Percentiles rank a stretch among this genome's conserved stretches.
These are phyloP conservation scores for Podospora pseudopauciseta DNA, from an alignment of 495 filamentous ascomycete genomes.

Conservation along the genomic window DNA sequence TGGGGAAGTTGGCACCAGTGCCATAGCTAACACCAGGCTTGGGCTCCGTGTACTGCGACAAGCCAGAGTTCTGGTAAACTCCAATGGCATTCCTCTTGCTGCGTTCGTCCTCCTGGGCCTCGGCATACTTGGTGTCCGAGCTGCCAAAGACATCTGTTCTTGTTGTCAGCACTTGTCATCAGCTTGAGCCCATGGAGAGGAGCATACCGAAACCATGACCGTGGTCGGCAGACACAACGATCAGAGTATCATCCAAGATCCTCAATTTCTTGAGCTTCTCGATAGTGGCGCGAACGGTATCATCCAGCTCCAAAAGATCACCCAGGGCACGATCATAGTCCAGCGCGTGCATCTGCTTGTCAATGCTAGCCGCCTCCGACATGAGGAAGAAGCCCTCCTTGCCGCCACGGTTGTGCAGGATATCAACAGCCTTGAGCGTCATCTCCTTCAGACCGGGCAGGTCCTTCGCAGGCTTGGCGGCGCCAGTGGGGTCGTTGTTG, in stretches of 20 bases:
- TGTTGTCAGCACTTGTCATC: neutral
- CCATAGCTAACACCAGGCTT: conserved; percentile 49
- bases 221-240: conserved; percentile 72
- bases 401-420: conserved; percentile 58
- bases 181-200: neutral
- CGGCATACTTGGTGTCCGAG: conserved; percentile 57
- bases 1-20: conserved; percentile 64
- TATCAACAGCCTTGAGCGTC: conserved; percentile 73
- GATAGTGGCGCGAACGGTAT: conserved; percentile 65
- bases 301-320: conserved; percentile 72
- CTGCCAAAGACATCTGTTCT: conserved; percentile 40
- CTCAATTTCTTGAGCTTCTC: conserved; percentile 54
- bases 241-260: conserved; percentile 60
- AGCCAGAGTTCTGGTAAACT: conserved; percentile 60
- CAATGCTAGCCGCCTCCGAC: conserved; percentile 70
- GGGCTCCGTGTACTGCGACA: conserved; percentile 61
- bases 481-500: conserved; percentile 60
- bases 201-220: conserved; percentile 63
- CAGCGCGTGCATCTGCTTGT: conserved; percentile 75
- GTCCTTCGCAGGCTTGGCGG: conserved; percentile 54
- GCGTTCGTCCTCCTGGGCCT: conserved; percentile 55
- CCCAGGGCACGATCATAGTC: conserved; percentile 74
- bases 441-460: conserved; percentile 75
- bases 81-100: conserved; percentile 65
- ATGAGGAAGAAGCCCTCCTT: conserved; percentile 72